A percentile compares a stretch with the other conserved stretches of the same genome.
Evolutionary conservation across 768 basidiomycete species (phyloP).

Genomic region (Lentinula sp.): DNA sequence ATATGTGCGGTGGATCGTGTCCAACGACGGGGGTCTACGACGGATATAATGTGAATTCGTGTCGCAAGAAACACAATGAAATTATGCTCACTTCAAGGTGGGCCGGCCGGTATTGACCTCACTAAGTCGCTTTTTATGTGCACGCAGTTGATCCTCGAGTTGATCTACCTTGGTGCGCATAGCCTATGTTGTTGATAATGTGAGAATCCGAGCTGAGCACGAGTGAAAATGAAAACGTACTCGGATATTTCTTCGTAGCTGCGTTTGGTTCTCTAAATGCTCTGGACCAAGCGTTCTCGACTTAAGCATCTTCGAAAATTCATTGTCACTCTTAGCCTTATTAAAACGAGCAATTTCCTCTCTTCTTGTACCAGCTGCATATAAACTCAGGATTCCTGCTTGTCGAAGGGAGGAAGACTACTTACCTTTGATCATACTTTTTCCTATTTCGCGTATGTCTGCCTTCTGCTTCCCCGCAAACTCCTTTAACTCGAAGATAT

Average conservation of each 20-base stretch:
- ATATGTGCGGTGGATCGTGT: conserved; percentile 79
- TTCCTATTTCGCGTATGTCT: conserved; percentile 51
- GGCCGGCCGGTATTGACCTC: conserved; percentile 58
- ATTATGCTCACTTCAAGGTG: conserved; percentile 46
- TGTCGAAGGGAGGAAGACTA: conserved; percentile 22
- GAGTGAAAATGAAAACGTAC: conserved; percentile 33
- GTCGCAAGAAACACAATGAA: not conserved
- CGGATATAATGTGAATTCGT: not conserved
- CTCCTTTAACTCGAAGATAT: conserved; percentile 44
- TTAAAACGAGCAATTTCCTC: conserved; percentile 82
- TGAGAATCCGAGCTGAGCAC: conserved; percentile 6
- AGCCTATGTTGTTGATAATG: conserved; percentile 30
- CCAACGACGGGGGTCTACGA: conserved; percentile 73
- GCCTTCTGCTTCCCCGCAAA: conserved; percentile 33
- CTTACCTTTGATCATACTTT: conserved; percentile 62
- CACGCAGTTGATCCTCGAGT: conserved; percentile 67
- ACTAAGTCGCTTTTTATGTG: conserved; percentile 63
- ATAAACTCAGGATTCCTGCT: not conserved
- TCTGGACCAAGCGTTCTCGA: conserved; percentile 83
- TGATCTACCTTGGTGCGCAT: conserved; percentile 72
- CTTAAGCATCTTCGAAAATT: conserved; percentile 71
- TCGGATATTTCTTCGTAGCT: conserved; percentile 64
- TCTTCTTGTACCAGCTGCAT: conserved; percentile 60
- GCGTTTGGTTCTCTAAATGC: conserved; percentile 75
- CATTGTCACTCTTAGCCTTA: conserved; percentile 71